A percentile compares a stretch with the other conserved stretches of the same genome.
phyloP scores from a whole-genome alignment of 129 eudicot species.

The Artemisia tridentata region DNA sequence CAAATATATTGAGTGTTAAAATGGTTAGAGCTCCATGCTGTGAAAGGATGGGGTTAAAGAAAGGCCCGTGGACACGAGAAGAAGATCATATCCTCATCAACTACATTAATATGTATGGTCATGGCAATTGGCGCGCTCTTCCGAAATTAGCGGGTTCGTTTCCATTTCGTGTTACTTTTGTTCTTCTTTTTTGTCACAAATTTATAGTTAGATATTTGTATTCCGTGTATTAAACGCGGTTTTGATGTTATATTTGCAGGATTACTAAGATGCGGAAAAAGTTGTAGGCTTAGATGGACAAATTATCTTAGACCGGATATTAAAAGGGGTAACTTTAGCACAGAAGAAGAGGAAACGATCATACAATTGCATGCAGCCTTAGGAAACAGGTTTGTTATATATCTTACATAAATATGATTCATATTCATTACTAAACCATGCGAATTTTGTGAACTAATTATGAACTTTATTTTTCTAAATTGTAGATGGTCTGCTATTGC shows the following conservation, averaged over 20 bases:
- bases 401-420: neutral
- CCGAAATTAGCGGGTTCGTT: slow-evolving; percentile 70
- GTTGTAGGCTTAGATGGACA: slow-evolving; percentile 79
- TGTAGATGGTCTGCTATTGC: slow-evolving; percentile 89
- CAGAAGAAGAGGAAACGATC: slow-evolving; percentile 69
- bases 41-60: slow-evolving; percentile 77
- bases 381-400: slow-evolving; percentile 62
- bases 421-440: no score
- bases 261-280: slow-evolving; percentile 66
- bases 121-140: slow-evolving; percentile 77
- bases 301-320: slow-evolving; percentile 66
- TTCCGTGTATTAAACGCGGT: neutral
- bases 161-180: neutral
- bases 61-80: slow-evolving; percentile 75
- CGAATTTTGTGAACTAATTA: neutral
- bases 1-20: neutral
- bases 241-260: slow-evolving; percentile 32
- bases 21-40: slow-evolving; percentile 90
- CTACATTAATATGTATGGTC: slow-evolving; percentile 52
- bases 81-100: slow-evolving; percentile 57
- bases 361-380: slow-evolving; percentile 50
- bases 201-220: neutral
- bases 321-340: slow-evolving; percentile 60
- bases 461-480: neutral
- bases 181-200: neutral